phyloP scores from a whole-genome alignment of 805 yeast species.

The Kuraishia floccosa region DNA sequence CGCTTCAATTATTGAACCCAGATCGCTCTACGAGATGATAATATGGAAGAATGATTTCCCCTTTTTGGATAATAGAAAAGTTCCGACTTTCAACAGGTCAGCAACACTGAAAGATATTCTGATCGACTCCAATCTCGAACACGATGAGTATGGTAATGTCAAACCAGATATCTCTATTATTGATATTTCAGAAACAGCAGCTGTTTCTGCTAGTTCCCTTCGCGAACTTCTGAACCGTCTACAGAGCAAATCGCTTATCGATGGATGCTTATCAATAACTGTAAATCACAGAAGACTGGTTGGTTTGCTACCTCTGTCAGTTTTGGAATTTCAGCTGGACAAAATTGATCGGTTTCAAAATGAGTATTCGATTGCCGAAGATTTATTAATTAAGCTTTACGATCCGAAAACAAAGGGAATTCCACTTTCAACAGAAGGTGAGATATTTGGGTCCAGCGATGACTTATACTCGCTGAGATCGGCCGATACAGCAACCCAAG shows the following conservation, averaged over 20 bases:
- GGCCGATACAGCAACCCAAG: neutral
- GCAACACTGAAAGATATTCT: constrained; percentile 28
- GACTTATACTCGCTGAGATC: constrained; percentile 1
- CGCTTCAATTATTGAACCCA: constrained; percentile 37
- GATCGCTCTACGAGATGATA: constrained; percentile 36
- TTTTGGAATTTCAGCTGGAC: constrained; percentile 40
- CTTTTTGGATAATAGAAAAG: constrained; percentile 31
- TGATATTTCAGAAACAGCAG: constrained; percentile 25
- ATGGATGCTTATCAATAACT: constrained; percentile 42
- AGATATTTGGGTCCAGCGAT: neutral
- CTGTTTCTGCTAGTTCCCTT: constrained; percentile 19
- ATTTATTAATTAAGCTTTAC: constrained; percentile 16
- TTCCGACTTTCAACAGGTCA: constrained; percentile 21
- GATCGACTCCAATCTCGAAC: constrained; percentile 5
- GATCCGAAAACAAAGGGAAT: neutral
- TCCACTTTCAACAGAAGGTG: neutral
- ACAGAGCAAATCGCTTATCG: constrained; percentile 31
- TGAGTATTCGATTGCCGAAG: constrained; percentile 16
- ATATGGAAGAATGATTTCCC: constrained; percentile 40
- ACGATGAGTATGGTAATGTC: no score
- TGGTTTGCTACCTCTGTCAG: constrained; percentile 38
- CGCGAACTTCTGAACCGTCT: constrained; percentile 21
- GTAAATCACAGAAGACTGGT: constrained; percentile 19
- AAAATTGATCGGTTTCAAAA: constrained; percentile 19
- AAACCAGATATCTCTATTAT: constrained; percentile 18